phyloP scores from a whole-genome alignment of 257 asterid species.

The Solanum sejunctum region DNA sequence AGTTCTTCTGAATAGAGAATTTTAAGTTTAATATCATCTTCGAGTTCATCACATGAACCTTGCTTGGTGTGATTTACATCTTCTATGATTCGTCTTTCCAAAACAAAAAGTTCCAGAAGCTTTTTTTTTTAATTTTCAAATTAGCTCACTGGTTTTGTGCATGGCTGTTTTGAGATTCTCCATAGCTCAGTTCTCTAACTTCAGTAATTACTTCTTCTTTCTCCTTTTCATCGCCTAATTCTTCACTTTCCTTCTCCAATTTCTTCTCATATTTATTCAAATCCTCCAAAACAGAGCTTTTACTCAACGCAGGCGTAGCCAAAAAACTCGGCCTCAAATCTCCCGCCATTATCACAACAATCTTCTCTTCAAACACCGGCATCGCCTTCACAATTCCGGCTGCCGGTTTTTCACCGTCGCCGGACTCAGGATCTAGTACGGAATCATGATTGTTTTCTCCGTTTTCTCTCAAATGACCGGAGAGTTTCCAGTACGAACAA shows the following conservation, averaged over 20 bases:
- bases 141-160: not conserved
- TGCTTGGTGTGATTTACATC: too few relatives aligned
- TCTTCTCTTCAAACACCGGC: slow-evolving; percentile 57
- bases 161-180: not conserved
- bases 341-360: slow-evolving; percentile 83
- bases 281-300: slow-evolving; percentile 4
- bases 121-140: not conserved
- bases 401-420: slow-evolving; percentile 18
- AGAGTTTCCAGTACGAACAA: slow-evolving; percentile 74
- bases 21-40: not conserved
- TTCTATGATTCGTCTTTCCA: too few relatives aligned
- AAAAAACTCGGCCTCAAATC: slow-evolving; percentile 67
- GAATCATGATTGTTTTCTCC: slow-evolving; percentile 10
- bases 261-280: not conserved
- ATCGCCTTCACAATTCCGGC: slow-evolving; percentile 4
- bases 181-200: not conserved
- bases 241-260: not conserved
- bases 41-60: too few relatives aligned
- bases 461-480: slow-evolving; percentile 35
- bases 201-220: not conserved
- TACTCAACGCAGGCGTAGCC: slow-evolving; percentile 61
- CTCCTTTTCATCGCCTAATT: not conserved
- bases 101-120: not conserved
- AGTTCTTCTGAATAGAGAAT: not conserved
- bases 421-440: slow-evolving; percentile 17